phyloP scores from a whole-genome alignment of 768 basidiomycete genomes.

The Boletus vermiculosoides region DNA sequence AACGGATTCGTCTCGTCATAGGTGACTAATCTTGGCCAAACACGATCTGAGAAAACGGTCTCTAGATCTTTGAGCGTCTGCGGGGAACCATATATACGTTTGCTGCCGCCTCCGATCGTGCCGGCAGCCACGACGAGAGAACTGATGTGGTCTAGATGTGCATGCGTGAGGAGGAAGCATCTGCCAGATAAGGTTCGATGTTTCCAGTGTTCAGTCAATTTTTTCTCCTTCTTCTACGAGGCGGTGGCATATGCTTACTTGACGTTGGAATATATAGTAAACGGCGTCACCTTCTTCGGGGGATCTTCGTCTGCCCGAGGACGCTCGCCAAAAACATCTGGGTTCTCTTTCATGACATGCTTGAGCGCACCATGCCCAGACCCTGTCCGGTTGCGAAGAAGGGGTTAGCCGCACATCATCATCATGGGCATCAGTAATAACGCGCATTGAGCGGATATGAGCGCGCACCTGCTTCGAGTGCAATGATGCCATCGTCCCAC shows the following conservation, averaged over 20 bases:
- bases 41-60: constrained; percentile 67
- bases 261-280: constrained; percentile 32
- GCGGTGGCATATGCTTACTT: constrained; percentile 19
- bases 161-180: constrained; percentile 83
- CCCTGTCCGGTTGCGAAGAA: constrained; percentile 43
- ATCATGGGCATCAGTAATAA: neutral
- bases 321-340: constrained; percentile 48
- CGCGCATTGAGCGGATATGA: neutral
- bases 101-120: constrained; percentile 60
- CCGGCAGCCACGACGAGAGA: constrained; percentile 85
- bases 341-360: constrained; percentile 54
- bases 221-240: no score
- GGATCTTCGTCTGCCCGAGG: constrained; percentile 11
- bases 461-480: constrained; percentile 78
- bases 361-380: constrained; percentile 82
- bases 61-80: constrained; percentile 69
- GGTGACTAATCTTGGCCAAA: constrained; percentile 86
- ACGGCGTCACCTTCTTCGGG: constrained; percentile 20
- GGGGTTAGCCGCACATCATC: no score
- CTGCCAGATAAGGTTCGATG: no score
- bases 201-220: no score
- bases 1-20: constrained; percentile 64
- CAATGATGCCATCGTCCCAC: constrained; percentile 83
- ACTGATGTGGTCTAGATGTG: constrained; percentile 87
- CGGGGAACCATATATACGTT: constrained; percentile 60